These are phyloP conservation scores for Dryadomyces quercivorus DNA, from an alignment of 2,329 filamentous ascomycete species.

Conservation along the genomic window DNA sequence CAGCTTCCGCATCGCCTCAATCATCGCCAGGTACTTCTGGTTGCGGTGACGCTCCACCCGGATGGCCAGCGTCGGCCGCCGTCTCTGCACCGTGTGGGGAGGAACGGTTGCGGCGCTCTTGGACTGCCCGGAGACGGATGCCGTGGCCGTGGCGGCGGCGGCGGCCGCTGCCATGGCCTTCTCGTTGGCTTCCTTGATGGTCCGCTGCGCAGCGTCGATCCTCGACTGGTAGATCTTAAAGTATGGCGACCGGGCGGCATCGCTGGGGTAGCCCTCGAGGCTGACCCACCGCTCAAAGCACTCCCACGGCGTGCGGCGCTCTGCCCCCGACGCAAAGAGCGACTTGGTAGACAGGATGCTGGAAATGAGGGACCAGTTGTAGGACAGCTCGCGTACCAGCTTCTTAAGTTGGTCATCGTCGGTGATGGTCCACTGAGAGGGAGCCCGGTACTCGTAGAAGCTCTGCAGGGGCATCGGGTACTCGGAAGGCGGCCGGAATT, in stretches of 20 bases:
- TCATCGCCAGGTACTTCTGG: conserved; percentile 74
- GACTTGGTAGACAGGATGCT: conserved; percentile 65
- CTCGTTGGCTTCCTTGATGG: conserved; percentile 41
- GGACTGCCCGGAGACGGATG: conserved; percentile 19
- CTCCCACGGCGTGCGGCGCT: conserved; percentile 92
- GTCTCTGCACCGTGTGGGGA: conserved; percentile 35
- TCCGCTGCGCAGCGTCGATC: conserved; percentile 46
- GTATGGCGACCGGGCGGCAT: conserved; percentile 92
- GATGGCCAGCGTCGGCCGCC: conserved; percentile 65
- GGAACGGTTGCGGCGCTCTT: conserved; percentile 19
- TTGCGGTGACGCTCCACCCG: conserved; percentile 79
- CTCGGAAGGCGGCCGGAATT: conserved; percentile 87
- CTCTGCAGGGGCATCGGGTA: conserved; percentile 78
- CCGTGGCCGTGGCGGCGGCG: conserved; percentile 18
- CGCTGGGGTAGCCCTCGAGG: conserved; percentile 76
- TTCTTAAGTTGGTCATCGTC: conserved; percentile 84
- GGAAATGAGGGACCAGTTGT: conserved; percentile 95
- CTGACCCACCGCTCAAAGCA: conserved; percentile 96
- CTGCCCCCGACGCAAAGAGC: conserved; percentile 69
- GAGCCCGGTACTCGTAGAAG: conserved; percentile 78
- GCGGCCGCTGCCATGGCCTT: conserved; percentile 24
- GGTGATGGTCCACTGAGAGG: conserved; percentile 81
- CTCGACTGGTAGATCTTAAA: conserved; percentile 62
- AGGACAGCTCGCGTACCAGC: conserved; percentile 83
- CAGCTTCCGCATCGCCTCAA: conserved; percentile 90